Evolutionary conservation across 1,284 basidiomycete species (phyloP), one percentile per base, ranked within the genome.

Genomic region (Austroboletus niveus): DNA sequence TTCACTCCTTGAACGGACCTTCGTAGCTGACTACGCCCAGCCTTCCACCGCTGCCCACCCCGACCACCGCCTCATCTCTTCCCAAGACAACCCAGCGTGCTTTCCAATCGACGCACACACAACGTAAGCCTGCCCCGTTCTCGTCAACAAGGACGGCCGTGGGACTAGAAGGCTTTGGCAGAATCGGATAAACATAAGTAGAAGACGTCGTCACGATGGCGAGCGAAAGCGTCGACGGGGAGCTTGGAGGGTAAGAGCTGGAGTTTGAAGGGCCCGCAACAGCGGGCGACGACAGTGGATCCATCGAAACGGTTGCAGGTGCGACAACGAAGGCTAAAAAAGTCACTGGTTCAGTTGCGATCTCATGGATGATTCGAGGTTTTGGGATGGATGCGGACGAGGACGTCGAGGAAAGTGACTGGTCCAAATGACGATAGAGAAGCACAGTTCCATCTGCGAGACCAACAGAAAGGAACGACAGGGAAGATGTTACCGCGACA

Each of bases 371-470:
- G 1, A 84, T 79, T 35, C 89, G 85, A 7, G 87, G 79, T 72
- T 95, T 94, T 0, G 91, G 91, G 14, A 95, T 71, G 7, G 87
- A 72, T 6, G 84, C 84, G 12, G 92, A 76, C 1, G 86, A 82
- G 6, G 75, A 61, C 0, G 79, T 79, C 1, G 87, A 83, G 11
- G 85, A 80, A 22, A 95, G 77, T 1, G 92, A 92, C 65, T 96
- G 92, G 63, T 95, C 87, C 35, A 98, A 78, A 61, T 97, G 91
- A 5, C 92, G 85, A 65, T 94, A 94, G 17, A 98, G 77, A 6
- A 98, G 79, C 7, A 98, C 94, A 0, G 92, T 92, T n/a, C 96
- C 96, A 64, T 98, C 95, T 2, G 87, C 94, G 10, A 98, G 80
- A 8, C 94, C 96, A 39, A 98, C 81, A 5, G 94, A 89, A 17